Base-by-base conservation (phyloP, 495 filamentous ascomycete genomes). In the Bacidia rubella region DNA sequence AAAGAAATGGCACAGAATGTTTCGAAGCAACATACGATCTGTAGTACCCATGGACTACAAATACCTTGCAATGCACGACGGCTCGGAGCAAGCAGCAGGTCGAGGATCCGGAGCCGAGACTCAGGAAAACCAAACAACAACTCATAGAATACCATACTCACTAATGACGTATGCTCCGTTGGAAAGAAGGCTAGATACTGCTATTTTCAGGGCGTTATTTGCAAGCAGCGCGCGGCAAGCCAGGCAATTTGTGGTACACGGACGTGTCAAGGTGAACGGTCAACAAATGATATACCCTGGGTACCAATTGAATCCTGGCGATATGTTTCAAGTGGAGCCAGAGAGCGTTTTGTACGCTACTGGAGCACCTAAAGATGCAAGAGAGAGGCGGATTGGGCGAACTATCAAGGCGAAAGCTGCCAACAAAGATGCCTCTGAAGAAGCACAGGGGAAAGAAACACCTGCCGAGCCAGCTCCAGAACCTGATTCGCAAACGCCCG, bases 291-390 rank as follows among this genome's bases (percentile, higher is more conserved):
- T 73, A 44, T 82, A 95, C 63, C 90, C 92, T 1, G 82, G 87
- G 55, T 98, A 97, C 69, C 84, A 89, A 62, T 82, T 98, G 24
- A 98, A 98, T 67, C 92, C 92, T 10, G 92, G 92, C 46, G 92
- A 98, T 63, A 84, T 98, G 74, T 98, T 97, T 76, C 86, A 90
- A 62, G 93, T 98, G 62, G 85, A 95, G 7, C 76, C 82, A 40
- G 87, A 92, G 4, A 79, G 80, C 53, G 93, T 97, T 26, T 74
- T 98, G 68, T 85, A 69, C 57, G 92, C 87, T 21, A 95, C 88
- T 10, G 92, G 92, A 27, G 75, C 74, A 1, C 75, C 77, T 10
- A 94, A 90, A 63, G 63, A 70, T 19, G 71, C 63, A 42, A 57
- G 60, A 19, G 70, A 78, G 54, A 69, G 70, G 51, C 71, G 70